Evolutionary conservation across 2,329 filamentous ascomycete species (phyloP).

Genomic region (Penicillium palitans): DNA sequence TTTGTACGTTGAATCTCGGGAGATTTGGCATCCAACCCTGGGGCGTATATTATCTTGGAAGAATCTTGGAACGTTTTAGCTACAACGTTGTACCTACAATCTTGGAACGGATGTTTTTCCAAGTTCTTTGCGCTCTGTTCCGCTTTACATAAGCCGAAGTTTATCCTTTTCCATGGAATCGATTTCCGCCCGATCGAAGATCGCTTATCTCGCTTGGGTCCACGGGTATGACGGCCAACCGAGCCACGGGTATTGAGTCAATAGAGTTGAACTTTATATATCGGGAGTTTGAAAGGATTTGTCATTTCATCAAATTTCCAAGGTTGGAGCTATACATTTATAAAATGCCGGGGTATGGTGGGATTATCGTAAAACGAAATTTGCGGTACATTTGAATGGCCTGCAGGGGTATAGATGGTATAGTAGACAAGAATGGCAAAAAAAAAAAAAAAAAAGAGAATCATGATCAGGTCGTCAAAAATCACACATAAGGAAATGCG

Average conservation of each 20-base stretch:
- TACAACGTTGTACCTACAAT: no score
- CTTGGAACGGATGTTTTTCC: no score
- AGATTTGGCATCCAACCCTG: no score
- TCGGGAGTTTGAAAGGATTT: not conserved
- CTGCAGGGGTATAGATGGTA: constrained; percentile 2
- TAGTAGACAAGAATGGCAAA: not conserved
- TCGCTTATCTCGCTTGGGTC: constrained; percentile 3
- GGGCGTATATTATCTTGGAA: no score
- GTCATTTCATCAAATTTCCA: not conserved
- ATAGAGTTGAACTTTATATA: not conserved
- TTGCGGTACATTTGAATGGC: not conserved
- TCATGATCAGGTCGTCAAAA: constrained; percentile 5
- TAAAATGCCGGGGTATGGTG: not conserved
- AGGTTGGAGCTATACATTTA: not conserved
- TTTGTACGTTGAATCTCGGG: no score
- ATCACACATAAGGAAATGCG: not conserved
- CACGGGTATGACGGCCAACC: not conserved
- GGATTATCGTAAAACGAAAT: not conserved
- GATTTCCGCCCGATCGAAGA: not conserved
- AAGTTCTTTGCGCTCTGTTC: not conserved
- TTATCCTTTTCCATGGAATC: not conserved
- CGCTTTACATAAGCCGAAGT: not conserved
- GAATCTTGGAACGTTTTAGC: no score
- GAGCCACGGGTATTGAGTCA: not conserved
- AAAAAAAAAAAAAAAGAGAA: not conserved